phyloP scores from a whole-genome alignment of 352 stramenopile genomes.

The Pelagophyceae sp. region DNA sequence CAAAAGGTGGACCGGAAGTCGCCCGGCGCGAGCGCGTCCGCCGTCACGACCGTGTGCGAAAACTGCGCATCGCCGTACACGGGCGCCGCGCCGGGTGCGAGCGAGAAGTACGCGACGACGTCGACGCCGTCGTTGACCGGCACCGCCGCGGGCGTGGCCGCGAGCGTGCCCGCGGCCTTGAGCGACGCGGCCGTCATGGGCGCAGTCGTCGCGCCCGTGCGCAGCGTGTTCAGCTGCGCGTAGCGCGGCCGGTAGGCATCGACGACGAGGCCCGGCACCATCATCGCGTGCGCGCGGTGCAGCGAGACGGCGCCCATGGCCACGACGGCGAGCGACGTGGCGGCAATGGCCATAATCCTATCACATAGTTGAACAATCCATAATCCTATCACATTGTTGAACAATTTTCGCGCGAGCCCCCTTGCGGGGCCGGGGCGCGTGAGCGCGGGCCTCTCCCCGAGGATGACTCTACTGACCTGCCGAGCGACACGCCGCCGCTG shows the following conservation, averaged over 20 bases:
- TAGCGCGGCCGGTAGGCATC: background rate
- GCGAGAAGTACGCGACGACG: slow-evolving; percentile 6
- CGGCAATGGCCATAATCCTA: background rate
- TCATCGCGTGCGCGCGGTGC: background rate
- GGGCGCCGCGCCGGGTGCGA: background rate
- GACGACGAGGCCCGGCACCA: background rate
- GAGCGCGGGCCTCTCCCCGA: too few species aligned
- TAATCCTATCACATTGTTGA: too few species aligned
- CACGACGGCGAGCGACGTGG: background rate
- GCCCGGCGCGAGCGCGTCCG: background rate
- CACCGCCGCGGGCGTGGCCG: too few species aligned
- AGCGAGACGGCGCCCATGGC: background rate
- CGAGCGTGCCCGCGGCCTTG: too few species aligned
- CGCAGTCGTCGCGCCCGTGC: too few species aligned
- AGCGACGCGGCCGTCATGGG: too few species aligned
- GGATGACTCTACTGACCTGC: too few species aligned
- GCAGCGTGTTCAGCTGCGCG: too few species aligned
- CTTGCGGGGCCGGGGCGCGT: too few species aligned
- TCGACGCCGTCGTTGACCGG: slow-evolving; percentile 1
- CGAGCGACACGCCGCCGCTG: background rate
- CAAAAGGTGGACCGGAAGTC: background rate
- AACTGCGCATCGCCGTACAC: background rate
- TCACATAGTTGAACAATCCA: too few species aligned
- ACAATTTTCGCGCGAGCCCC: too few species aligned
- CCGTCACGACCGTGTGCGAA: background rate